Evolutionary conservation across 2,329 filamentous ascomycete species (phyloP), one percentile per base, ranked within the genome.

Genomic region (Cladosporium sp.): DNA sequence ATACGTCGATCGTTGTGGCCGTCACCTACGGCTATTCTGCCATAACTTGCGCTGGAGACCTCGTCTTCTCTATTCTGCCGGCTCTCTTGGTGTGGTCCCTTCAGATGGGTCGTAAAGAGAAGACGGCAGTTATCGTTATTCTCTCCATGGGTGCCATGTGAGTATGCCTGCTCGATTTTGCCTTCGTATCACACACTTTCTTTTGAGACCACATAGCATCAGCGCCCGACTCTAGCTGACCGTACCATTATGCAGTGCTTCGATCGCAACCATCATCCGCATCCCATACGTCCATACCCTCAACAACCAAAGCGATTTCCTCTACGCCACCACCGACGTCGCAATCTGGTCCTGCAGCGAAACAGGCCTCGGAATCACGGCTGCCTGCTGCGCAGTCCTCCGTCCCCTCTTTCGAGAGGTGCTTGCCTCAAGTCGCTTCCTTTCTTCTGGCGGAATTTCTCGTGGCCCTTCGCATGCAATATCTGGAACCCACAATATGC

Each of bases 131-230:
- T 4, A 65, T 65, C 59, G 59, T 62, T 6, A 58, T 73, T 8
- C 67, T 72, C 32, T 63, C 64, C 8, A 66, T 72, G 22, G 68
- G 70, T 1, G 61, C 68, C 9, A 60, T 71, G 50, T 64, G 57
- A 56, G 62, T 58, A 13, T n/a, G 7, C 24, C 24, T 15, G 28
- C 9, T 10, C 4, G 8, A 32, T 32, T 32, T 4, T 28, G 25
- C 9, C 4, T 28, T 4, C 25, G n/a, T n/a, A n/a, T n/a, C n/a
- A n/a, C n/a, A n/a, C n/a, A n/a, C n/a, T n/a, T n/a, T n/a, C n/a
- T n/a, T 9, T 32, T 7, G 8, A 32, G 28, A 32, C 28, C 12
- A 4, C 28, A 9, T 9, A 32, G 9, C 4, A 10, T 32, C 28
- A 9, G 2, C 8, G 4, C 28, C 8, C 8, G 28, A 32, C 12